Percentiles rank a stretch among this genome's conserved stretches.
These are phyloP conservation scores for Globisporangium parvum DNA, from an alignment of 352 stramenopile species.

Conservation along the genomic window DNA sequence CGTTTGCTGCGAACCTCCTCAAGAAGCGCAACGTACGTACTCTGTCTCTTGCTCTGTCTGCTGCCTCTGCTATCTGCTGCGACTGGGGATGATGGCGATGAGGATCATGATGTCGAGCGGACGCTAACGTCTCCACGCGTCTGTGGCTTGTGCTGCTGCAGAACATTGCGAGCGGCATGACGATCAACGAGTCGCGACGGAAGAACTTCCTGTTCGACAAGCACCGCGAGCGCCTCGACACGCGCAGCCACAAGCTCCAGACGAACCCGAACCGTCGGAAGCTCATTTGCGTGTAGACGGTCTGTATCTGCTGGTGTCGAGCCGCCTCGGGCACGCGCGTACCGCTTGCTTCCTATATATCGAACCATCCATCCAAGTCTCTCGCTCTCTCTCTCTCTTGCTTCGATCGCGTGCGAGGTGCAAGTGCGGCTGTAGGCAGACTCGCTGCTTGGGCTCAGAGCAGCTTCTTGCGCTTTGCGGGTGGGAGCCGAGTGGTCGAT, in stretches of 20 bases:
- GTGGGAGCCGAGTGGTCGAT: conserved; percentile 1
- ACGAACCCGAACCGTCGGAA: conserved; percentile 70
- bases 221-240: conserved; percentile 73
- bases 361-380: no score
- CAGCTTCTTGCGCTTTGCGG: conserved; percentile 16
- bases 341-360: no score
- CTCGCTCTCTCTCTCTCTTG: no score
- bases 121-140: not conserved
- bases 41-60: conserved; percentile 3
- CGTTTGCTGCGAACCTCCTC: conserved; percentile 78
- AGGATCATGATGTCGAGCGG: not conserved
- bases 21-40: conserved; percentile 62
- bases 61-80: not conserved
- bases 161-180: conserved; percentile 76
- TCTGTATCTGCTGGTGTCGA: no score
- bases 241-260: conserved; percentile 82
- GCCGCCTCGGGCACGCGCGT: no score
- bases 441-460: conserved; percentile 4
- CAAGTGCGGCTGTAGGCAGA: no score
- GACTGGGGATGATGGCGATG: no score
- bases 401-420: no score
- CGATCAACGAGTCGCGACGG: conserved; percentile 54
- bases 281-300: conserved; percentile 73
- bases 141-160: conserved; percentile 11
- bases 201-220: conserved; percentile 77